phyloP scores from a whole-genome alignment of 164 flowering plant genomes.

The Dillenia turbinata region DNA sequence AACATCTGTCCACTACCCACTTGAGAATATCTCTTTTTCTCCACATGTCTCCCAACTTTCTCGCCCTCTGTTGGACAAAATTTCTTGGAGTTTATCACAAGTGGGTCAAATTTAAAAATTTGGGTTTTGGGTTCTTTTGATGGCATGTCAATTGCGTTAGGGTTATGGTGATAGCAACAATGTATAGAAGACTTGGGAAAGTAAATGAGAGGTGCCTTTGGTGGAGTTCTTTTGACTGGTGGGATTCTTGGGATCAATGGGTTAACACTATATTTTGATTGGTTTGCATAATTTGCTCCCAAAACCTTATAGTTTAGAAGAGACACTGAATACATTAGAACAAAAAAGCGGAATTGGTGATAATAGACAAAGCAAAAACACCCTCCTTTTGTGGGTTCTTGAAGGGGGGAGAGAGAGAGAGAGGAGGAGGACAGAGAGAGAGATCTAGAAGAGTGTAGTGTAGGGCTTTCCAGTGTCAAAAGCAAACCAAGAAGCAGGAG shows the following conservation, averaged over 20 bases:
- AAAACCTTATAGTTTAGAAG: too few species aligned
- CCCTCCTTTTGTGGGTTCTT: too few species aligned
- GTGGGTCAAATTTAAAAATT: constrained; percentile 13
- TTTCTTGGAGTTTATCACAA: constrained; percentile 14
- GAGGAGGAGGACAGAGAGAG: constrained; percentile 2
- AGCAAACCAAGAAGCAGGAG: neutral
- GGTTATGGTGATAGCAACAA: constrained; percentile 17
- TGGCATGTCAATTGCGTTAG: constrained; percentile 11
- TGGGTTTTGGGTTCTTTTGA: constrained; percentile 19
- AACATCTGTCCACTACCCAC: constrained; percentile 42
- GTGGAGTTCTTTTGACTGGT: neutral
- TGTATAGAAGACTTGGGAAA: constrained; percentile 1
- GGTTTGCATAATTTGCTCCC: neutral
- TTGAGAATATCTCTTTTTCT: constrained; percentile 11
- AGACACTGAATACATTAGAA: too few species aligned
- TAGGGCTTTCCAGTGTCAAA: neutral
- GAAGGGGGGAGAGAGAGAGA: too few species aligned
- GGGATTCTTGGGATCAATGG: constrained; percentile 4
- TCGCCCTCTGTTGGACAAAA: constrained; percentile 3
- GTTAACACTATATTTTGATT: constrained; percentile 4
- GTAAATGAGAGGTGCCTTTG: neutral
- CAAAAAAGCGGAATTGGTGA: too few species aligned
- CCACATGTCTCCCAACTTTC: constrained; percentile 13
- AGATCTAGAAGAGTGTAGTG: constrained; percentile 17
- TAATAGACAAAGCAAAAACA: too few species aligned